phyloP scores from a whole-genome alignment of 1,139 yeast genomes.

The Geotrichum fermentans region DNA sequence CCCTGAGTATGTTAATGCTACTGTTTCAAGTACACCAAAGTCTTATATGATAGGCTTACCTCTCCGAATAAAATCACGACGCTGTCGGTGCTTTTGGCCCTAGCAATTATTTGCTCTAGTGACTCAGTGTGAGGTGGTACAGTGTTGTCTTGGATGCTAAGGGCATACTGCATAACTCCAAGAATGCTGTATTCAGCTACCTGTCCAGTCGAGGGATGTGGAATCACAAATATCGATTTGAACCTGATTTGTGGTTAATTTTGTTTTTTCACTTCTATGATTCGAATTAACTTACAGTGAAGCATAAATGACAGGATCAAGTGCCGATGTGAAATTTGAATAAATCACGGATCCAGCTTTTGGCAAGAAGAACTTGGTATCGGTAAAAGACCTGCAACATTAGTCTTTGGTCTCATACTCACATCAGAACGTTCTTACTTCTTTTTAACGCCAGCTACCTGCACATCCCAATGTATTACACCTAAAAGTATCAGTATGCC shows the following conservation, averaged over 20 bases:
- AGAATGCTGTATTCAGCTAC: slow-evolving; percentile 15
- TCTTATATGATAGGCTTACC: slow-evolving; percentile 7
- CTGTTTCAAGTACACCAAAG: background rate
- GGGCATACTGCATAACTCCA: slow-evolving; percentile 13
- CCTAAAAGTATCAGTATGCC: slow-evolving; percentile 23
- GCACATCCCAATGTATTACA: slow-evolving; percentile 21
- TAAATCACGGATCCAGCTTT: slow-evolving; percentile 38
- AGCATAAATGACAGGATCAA: slow-evolving; percentile 38
- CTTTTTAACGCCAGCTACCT: slow-evolving; percentile 20
- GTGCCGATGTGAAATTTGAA: slow-evolving; percentile 39
- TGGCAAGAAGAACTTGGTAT: slow-evolving; percentile 19
- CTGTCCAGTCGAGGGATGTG: slow-evolving; percentile 22
- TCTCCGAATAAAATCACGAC: slow-evolving; percentile 16
- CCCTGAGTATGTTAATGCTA: slow-evolving; percentile 36
- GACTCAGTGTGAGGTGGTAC: slow-evolving; percentile 11
- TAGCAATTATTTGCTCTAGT: slow-evolving; percentile 10
- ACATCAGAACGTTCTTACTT: slow-evolving; percentile 7
- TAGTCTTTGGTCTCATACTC: background rate
- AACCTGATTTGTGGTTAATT: slow-evolving; percentile 12
- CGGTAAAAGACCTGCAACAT: slow-evolving; percentile 7
- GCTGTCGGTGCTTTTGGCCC: slow-evolving; percentile 11
- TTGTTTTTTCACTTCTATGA: too few species aligned
- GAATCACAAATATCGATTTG: slow-evolving; percentile 34
- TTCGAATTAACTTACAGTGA: slow-evolving; percentile 24
- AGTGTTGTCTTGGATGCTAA: slow-evolving; percentile 18